These are phyloP conservation scores for Quillaja saponaria DNA, from an alignment of 306 rosid species.

Conservation along the genomic window DNA sequence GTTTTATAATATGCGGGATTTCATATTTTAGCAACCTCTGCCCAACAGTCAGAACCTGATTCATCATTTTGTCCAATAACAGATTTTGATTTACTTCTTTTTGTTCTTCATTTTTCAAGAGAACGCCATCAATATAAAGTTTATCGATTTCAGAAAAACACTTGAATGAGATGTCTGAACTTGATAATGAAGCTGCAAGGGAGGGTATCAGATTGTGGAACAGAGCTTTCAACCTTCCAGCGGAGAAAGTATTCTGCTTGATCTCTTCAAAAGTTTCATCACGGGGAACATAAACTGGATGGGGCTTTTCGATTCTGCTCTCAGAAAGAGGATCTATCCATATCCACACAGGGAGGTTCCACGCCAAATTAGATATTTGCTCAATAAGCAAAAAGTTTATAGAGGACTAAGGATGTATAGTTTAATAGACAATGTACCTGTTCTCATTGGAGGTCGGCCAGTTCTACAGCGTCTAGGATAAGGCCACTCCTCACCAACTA, in stretches of 20 bases:
- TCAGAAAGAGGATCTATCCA: slow-evolving; percentile 66
- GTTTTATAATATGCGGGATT: slow-evolving; percentile 67
- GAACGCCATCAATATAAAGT: slow-evolving; percentile 75
- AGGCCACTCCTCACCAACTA: slow-evolving; percentile 61
- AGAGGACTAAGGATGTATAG: no score
- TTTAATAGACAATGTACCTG: slow-evolving; percentile 42
- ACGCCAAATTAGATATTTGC: slow-evolving; percentile 22
- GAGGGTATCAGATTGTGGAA: slow-evolving; percentile 89
- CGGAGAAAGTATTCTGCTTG: slow-evolving; percentile 75
- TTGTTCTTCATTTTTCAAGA: slow-evolving; percentile 60
- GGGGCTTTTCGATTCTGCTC: slow-evolving; percentile 91
- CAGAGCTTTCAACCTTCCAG: slow-evolving; percentile 87
- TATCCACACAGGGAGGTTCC: slow-evolving; percentile 24
- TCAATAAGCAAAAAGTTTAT: background rate
- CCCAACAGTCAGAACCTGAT: slow-evolving; percentile 55
- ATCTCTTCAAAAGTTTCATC: slow-evolving; percentile 94
- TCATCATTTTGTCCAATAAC: slow-evolving; percentile 52
- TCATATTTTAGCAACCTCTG: slow-evolving; percentile 70
- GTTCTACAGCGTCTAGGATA: slow-evolving; percentile 94
- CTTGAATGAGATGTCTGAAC: slow-evolving; percentile 75
- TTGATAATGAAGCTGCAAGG: slow-evolving; percentile 71
- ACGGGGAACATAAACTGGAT: slow-evolving; percentile 92
- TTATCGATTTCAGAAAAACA: slow-evolving; percentile 86
- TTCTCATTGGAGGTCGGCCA: slow-evolving; percentile 61
- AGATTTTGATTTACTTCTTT: slow-evolving; percentile 33